Percentiles rank a stretch among this genome's conserved stretches.
These are phyloP conservation scores for Cutaneotrichosporon spelunceum DNA, from an alignment of 1,284 basidiomycete species.

Conservation along the genomic window DNA sequence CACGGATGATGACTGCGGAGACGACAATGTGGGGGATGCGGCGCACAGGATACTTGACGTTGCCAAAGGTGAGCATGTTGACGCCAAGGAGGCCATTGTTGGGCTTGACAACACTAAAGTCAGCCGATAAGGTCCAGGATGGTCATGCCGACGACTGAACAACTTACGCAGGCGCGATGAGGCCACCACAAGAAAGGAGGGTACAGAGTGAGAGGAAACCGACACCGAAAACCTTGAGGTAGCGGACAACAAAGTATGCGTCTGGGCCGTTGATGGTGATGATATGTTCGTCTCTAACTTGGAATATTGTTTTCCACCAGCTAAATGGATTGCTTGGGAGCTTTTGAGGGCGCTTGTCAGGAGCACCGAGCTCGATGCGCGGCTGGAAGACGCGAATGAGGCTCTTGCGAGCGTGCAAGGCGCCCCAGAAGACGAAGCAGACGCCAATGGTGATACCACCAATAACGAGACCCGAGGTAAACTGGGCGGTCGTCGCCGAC, in stretches of 20 bases:
- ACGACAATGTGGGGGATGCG: constrained; percentile 74
- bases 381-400: constrained; percentile 45
- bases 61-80: constrained; percentile 76
- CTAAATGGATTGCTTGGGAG: background rate
- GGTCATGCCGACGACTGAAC: background rate
- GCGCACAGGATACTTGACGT: constrained; percentile 62
- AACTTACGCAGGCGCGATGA: constrained; percentile 3
- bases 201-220: constrained; percentile 78
- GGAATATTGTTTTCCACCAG: constrained; percentile 44
- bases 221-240: constrained; percentile 53
- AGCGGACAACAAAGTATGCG: constrained; percentile 90
- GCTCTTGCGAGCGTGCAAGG: constrained; percentile 36
- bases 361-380: constrained; percentile 39
- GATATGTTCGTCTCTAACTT: constrained; percentile 39
- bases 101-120: constrained; percentile 16
- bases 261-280: constrained; percentile 76
- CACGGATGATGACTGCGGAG: constrained; percentile 70
- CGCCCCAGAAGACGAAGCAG: constrained; percentile 36
- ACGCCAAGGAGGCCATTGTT: constrained; percentile 61
- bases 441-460: constrained; percentile 44
- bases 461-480: constrained; percentile 47
- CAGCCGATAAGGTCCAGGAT: background rate
- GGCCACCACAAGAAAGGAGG: constrained; percentile 37
- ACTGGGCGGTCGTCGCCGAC: constrained; percentile 37
- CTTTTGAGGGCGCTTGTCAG: constrained; percentile 30